Evolutionary conservation across 768 basidiomycete genomes (phyloP).

Genomic region (Termitomyces titanicus): DNA sequence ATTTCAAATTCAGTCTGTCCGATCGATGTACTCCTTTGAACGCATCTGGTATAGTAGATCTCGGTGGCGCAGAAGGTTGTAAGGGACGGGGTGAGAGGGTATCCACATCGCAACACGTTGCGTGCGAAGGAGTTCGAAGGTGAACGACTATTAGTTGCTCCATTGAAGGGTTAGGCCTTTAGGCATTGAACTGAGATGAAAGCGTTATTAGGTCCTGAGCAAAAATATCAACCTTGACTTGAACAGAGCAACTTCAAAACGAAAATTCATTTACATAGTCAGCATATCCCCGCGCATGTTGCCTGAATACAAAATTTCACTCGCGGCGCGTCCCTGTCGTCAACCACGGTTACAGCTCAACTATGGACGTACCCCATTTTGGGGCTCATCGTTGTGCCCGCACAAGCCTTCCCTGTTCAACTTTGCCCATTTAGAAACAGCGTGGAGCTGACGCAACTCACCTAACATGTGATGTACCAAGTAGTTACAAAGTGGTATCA

Average conservation of each 20-base stretch:
- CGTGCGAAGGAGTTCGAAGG: neutral
- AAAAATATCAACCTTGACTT: neutral
- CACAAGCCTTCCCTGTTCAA: neutral
- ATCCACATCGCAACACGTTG: neutral
- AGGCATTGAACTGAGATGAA: too few species aligned
- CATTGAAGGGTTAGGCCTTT: too few species aligned
- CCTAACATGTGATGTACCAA: neutral
- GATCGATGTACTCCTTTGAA: neutral
- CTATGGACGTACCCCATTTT: neutral
- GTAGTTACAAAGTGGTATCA: neutral
- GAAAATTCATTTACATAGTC: too few species aligned
- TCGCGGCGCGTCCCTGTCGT: neutral
- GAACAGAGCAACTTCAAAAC: neutral
- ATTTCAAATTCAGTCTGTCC: neutral
- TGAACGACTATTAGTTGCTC: neutral
- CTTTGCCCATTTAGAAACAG: neutral
- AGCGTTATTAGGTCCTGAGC: too few species aligned
- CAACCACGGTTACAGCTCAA: neutral
- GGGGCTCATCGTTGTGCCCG: neutral
- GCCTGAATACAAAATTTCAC: neutral
- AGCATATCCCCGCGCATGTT: neutral
- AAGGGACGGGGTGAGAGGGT: neutral
- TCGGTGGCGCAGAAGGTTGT: neutral
- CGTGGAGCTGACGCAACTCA: neutral
- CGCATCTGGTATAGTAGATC: neutral